Conservation (phyloP, 495 filamentous ascomycete genomes). For the Diplogelasinospora grovesii region DNA sequence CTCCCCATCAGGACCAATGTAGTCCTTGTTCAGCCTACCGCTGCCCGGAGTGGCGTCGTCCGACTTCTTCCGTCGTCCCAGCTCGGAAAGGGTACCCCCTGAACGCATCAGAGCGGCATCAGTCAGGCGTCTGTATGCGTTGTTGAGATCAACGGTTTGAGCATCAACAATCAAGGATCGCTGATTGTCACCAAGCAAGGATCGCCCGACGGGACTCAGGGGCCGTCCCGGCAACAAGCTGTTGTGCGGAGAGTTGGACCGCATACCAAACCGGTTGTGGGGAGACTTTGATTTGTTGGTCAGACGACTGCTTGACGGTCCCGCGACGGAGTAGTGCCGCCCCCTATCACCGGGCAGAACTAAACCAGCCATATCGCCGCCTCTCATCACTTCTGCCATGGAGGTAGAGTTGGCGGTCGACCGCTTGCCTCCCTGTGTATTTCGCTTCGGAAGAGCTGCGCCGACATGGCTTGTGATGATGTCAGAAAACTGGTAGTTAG, state of each 20-base stretch:
- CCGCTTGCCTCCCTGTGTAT: constrained; percentile 34
- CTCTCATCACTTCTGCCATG: constrained; percentile 45
- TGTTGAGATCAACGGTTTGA: constrained; percentile 50
- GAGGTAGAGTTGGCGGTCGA: constrained; percentile 28
- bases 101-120: constrained; percentile 55
- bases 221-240: constrained; percentile 32
- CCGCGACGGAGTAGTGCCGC: constrained; percentile 42
- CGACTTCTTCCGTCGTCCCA: constrained; percentile 40
- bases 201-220: constrained; percentile 33
- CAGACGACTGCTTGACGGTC: constrained; percentile 27
- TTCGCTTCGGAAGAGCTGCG: constrained; percentile 36
- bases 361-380: constrained; percentile 35
- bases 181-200: constrained; percentile 41
- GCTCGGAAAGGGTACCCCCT: constrained; percentile 46
- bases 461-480: constrained; percentile 43
- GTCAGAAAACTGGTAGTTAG: constrained; percentile 47
- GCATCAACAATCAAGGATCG: constrained; percentile 43
- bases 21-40: constrained; percentile 67
- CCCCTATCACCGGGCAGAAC: constrained; percentile 38
- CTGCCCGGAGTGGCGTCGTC: constrained; percentile 38
- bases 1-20: constrained; percentile 55
- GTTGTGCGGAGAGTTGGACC: constrained; percentile 53
- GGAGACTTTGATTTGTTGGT: constrained; percentile 58
- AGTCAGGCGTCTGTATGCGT: constrained; percentile 55
- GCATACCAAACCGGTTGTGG: constrained; percentile 42